Evolutionary conservation across 176 grass and related monocot genomes (phyloP).

Genomic region (Areca catechu): DNA sequence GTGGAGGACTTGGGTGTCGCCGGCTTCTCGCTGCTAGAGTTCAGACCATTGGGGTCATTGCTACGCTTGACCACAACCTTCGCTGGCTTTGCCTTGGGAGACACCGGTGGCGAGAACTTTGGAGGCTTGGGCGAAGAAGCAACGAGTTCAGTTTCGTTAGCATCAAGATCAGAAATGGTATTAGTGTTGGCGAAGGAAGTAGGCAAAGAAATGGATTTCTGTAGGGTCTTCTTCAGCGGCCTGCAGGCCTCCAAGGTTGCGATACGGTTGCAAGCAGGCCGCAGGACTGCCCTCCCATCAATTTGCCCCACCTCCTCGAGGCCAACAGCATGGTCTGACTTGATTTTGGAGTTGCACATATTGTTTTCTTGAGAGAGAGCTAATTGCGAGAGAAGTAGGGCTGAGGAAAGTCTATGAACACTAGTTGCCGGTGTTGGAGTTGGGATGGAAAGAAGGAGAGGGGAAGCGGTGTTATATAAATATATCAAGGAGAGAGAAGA

Average conservation of each 20-base stretch:
- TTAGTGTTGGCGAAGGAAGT: slow-evolving; percentile 18
- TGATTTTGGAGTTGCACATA: slow-evolving; percentile 90
- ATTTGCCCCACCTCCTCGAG: slow-evolving; percentile 34
- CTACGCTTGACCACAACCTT: slow-evolving; percentile 12
- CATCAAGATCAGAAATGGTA: no score
- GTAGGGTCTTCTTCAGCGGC: slow-evolving; percentile 65
- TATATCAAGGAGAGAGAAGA: slow-evolving; percentile 10
- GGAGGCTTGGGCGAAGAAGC: background rate
- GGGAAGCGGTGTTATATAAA: background rate
- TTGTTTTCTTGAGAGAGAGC: no score
- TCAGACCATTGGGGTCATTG: background rate
- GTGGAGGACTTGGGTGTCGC: background rate
- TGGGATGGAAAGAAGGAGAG: slow-evolving; percentile 1
- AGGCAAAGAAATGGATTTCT: slow-evolving; percentile 63
- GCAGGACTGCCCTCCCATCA: slow-evolving; percentile 70
- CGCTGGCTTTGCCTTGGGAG: slow-evolving; percentile 11
- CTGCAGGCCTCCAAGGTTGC: slow-evolving; percentile 29
- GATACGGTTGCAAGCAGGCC: slow-evolving; percentile 78
- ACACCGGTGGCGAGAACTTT: slow-evolving; percentile 23
- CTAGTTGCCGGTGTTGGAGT: background rate
- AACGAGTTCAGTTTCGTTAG: no score
- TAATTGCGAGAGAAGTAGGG: no score
- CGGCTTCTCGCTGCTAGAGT: slow-evolving; percentile 3
- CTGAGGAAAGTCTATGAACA: no score
- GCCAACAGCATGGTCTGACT: slow-evolving; percentile 26